phyloP scores from a whole-genome alignment of 2,329 filamentous ascomycete species.

The Raffaelea deltoideospora region DNA sequence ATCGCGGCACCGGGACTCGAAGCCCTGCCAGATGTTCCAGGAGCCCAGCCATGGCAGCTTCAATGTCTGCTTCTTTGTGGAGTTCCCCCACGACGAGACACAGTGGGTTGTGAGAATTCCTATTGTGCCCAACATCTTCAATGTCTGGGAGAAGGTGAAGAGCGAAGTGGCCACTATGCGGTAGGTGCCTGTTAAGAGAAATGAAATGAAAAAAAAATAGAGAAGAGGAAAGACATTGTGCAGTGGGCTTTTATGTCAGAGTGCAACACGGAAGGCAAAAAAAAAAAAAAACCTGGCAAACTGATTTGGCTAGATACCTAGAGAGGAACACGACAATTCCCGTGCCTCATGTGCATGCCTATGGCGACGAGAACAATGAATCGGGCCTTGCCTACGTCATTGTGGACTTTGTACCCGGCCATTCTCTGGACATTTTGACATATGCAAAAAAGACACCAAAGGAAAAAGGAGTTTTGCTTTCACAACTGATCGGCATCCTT shows the following conservation, averaged over 20 bases:
- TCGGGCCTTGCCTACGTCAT: background rate
- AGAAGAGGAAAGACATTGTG: too few relatives aligned
- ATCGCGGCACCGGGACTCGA: too few relatives aligned
- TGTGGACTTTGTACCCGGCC: background rate
- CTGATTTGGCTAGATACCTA: background rate
- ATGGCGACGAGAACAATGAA: background rate
- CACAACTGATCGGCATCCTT: background rate
- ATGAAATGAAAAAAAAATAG: too few relatives aligned
- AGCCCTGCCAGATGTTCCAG: too few relatives aligned
- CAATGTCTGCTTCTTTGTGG: background rate
- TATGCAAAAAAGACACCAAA: background rate
- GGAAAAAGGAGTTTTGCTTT: background rate
- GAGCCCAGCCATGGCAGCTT: background rate
- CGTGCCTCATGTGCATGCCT: background rate
- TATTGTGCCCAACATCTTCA: background rate
- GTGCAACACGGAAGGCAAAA: too few relatives aligned
- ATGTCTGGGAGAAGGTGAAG: background rate
- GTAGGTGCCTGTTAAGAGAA: background rate
- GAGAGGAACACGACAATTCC: background rate
- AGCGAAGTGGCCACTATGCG: background rate
- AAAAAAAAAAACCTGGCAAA: too few relatives aligned
- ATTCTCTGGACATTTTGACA: background rate
- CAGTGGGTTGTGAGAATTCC: background rate
- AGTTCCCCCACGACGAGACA: background rate
- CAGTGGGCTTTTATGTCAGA: too few relatives aligned